Conservation (phyloP, 2,329 filamentous ascomycete genomes). For the Sporothrix sp. region DNA sequence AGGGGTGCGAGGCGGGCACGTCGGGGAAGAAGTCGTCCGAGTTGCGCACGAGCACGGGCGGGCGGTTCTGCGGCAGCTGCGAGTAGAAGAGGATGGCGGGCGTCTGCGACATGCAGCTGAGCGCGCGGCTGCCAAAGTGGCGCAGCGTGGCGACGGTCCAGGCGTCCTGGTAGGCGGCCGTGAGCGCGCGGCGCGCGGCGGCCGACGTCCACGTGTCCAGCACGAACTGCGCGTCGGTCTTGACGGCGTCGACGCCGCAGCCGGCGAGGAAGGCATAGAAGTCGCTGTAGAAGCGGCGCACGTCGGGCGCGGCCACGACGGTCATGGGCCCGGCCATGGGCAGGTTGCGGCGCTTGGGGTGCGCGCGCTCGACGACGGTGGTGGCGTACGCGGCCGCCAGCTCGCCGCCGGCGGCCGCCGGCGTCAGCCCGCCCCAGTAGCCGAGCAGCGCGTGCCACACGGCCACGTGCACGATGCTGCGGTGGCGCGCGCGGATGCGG, state of each 20-base stretch:
- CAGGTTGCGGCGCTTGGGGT: slow-evolving; percentile 36
- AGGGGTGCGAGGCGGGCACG: slow-evolving; percentile 69
- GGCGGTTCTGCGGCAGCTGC: slow-evolving; percentile 67
- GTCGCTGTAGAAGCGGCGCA: slow-evolving; percentile 71
- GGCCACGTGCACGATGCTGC: slow-evolving; percentile 69
- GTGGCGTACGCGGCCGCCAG: slow-evolving; percentile 75
- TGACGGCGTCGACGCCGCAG: slow-evolving; percentile 74
- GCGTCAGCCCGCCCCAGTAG: slow-evolving; percentile 77
- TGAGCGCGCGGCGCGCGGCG: slow-evolving; percentile 59
- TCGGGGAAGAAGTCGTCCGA: slow-evolving; percentile 90
- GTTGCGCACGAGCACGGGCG: slow-evolving; percentile 68
- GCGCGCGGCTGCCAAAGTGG: slow-evolving; percentile 66
- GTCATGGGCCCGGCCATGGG: slow-evolving; percentile 56
- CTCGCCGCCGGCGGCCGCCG: slow-evolving; percentile 52
- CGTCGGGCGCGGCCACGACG: slow-evolving; percentile 64
- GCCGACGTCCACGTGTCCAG: slow-evolving; percentile 66
- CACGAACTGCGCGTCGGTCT: slow-evolving; percentile 89
- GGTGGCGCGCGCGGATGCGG: slow-evolving; percentile 58
- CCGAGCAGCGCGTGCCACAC: slow-evolving; percentile 88
- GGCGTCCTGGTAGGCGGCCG: slow-evolving; percentile 68
- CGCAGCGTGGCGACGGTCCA: slow-evolving; percentile 72
- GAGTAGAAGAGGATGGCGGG: slow-evolving; percentile 81
- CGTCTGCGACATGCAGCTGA: slow-evolving; percentile 90
- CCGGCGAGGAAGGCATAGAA: slow-evolving; percentile 76
- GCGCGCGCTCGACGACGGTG: slow-evolving; percentile 43